These are phyloP conservation scores for Daldinia childiae DNA, from an alignment of 495 filamentous ascomycete genomes.

Conservation along the genomic window DNA sequence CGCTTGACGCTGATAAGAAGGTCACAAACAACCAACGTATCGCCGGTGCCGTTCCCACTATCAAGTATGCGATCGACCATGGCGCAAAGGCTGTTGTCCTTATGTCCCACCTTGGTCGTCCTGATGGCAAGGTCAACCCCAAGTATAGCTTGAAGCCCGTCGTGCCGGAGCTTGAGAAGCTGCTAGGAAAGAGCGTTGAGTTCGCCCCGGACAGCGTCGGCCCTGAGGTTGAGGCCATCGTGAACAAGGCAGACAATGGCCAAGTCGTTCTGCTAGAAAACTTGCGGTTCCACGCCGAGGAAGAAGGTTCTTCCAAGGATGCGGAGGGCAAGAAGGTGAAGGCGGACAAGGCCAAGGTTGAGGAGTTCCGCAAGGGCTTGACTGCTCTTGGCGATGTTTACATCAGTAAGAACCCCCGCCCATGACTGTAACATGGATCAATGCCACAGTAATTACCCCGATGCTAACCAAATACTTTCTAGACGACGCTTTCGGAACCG, in stretches of 20 bases:
- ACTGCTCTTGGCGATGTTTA: slow-evolving; percentile 96
- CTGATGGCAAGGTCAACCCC: slow-evolving; percentile 84
- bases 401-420: slow-evolving; percentile 76
- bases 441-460: background rate
- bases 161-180: slow-evolving; percentile 89
- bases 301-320: slow-evolving; percentile 95
- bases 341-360: slow-evolving; percentile 91
- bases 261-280: slow-evolving; percentile 95
- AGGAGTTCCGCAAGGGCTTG: slow-evolving; percentile 92
- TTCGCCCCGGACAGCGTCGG: slow-evolving; percentile 95
- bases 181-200: slow-evolving; percentile 81
- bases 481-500: slow-evolving; percentile 99
- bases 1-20: slow-evolving; percentile 88
- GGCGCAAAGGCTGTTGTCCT: slow-evolving; percentile 94
- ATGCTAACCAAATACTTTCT: slow-evolving; percentile 16
- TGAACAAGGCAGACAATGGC: slow-evolving; percentile 83
- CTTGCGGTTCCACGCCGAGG: slow-evolving; percentile 95
- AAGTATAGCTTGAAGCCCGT: slow-evolving; percentile 97
- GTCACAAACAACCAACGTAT: slow-evolving; percentile 99
- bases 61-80: slow-evolving; percentile 96
- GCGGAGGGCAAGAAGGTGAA: slow-evolving; percentile 95
- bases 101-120: slow-evolving; percentile 98
- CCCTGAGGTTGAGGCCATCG: slow-evolving; percentile 84
- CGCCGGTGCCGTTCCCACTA: slow-evolving; percentile 94
- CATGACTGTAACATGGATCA: background rate